A percentile compares a stretch with the other conserved stretches of the same genome.
These are phyloP conservation scores for Thoreauomyces humboldtii DNA, from an alignment of 192 early-diverging fungal genomes.

Conservation along the genomic window DNA sequence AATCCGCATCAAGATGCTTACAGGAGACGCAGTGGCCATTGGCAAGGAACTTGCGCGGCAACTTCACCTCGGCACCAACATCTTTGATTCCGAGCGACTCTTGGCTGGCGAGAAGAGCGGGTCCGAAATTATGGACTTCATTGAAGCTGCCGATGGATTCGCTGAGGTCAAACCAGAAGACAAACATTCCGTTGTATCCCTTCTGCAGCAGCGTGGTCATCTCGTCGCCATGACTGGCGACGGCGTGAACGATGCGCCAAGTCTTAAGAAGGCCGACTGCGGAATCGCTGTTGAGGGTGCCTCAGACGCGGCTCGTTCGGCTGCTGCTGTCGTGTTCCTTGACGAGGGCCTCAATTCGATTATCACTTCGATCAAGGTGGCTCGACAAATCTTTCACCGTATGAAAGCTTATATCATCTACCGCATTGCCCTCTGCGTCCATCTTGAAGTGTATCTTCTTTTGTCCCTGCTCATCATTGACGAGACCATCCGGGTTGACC, in stretches of 20 bases:
- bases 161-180: constrained; percentile 41
- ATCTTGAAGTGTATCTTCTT: constrained; percentile 11
- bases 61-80: constrained; percentile 69
- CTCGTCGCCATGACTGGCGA: constrained; percentile 86
- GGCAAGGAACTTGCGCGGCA: too few relatives aligned
- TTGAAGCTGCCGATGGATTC: constrained; percentile 32
- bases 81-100: constrained; percentile 75
- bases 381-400: constrained; percentile 92
- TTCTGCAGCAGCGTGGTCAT: constrained; percentile 34
- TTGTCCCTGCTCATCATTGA: constrained; percentile 30
- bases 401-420: constrained; percentile 50
- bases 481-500: constrained; percentile 67
- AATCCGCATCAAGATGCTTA: constrained; percentile 85
- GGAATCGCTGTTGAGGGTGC: constrained; percentile 92
- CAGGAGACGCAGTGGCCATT: constrained; percentile 86
- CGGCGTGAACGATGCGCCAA: constrained; percentile 82
- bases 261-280: constrained; percentile 81
- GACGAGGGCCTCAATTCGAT: constrained; percentile 94
- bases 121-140: constrained; percentile 34
- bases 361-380: constrained; percentile 85
- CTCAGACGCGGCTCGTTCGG: constrained; percentile 94
- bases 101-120: constrained; percentile 38
- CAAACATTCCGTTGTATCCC: constrained; percentile 44
- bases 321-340: constrained; percentile 89
- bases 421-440: constrained; percentile 19